Base-by-base conservation (phyloP, 2,329 filamentous ascomycete genomes). In the Penicillium italicum region DNA sequence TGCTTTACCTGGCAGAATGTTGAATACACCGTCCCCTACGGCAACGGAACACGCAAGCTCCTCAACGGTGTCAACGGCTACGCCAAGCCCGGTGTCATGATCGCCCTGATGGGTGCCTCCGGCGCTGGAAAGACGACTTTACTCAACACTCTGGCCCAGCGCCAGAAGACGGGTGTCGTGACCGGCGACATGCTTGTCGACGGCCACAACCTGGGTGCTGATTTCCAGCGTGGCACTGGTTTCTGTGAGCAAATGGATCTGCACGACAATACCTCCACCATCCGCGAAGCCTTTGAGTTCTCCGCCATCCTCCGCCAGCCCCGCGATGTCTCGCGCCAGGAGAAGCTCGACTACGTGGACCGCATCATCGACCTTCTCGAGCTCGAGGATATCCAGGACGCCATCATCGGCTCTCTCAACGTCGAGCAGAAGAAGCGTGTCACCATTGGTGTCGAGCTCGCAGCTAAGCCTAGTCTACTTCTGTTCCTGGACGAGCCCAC, bases 101-200 rank as follows among this genome's bases (percentile, higher is more conserved):
- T 90, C 41, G 90, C 90, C 0, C 77, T 95, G 1, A 90, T 94
- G 79, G 91, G 91, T 51, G 88, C 88, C 1, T 90, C 85, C 4
- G 89, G 89, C 41, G 90, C 91, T 9, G 91, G 90, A 12, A 95
- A 95, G 74, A 92, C 89, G 0, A 94, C 90, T 0, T 76, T 95
- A 0, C 79, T 95, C 18, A 91, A 94, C 71, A 90, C 88, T 0
- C 74, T 89, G 2, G 85, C 89, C 0, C 88, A 92, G 66, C 83
- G 90, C 3, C 86, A 91, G 69, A 85, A 77, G 16, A 80, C 78
- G 52, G 86, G 87, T 54, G 79, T 87, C 11, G 79, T 88, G 2
- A 73, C 75, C n/a, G 88, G 88, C 12, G 82, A 87, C 45, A 87
- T 90, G 80, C 77, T 88, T n/a, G 85, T 90, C 9, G 86, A 90